Evolutionary conservation across 2,329 filamentous ascomycete genomes (phyloP), one percentile per base, ranked within the genome.

Genomic region (Penicillium italicum): DNA sequence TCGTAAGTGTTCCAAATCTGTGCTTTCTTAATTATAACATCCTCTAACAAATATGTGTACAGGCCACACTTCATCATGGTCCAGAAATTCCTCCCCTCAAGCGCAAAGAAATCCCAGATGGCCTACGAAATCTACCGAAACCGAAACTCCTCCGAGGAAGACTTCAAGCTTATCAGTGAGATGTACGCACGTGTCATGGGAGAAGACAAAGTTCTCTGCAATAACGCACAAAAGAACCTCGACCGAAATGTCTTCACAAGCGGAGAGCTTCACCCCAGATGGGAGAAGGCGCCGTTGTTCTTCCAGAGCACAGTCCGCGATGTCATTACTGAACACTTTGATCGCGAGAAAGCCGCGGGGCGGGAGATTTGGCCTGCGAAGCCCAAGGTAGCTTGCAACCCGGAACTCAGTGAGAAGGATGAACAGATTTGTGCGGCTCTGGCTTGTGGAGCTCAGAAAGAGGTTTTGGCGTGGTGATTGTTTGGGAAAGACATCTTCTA

Each of bases 1-100:
- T 67, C 68, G 67, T 67, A 56, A 62, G 68, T 67, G 4, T 64
- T 3, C 43, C 10, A 16, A 20, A 4, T 2, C 22, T 9, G 4
- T 33, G 0, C n/a, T 12, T 22, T 11, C 18, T 20, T 7, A 28
- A 22, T 8, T 16, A 14, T 3, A 53, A 1, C 5, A 36, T 20
- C 14, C 8, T 30, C 74, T 81, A 40, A 55, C 50, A 50, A n/a
- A n/a, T n/a, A n/a, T n/a, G n/a, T 14, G 46, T 12, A 41, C 58
- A 82, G 80, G 14, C 78, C 81, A n/a, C 76, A 86, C 70, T 86
- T 86, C 70, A 81, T 87, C 72, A 84, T 85, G 74, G 80, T 86
- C 52, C 83, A 86, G 66, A 77, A 83, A 55, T 85, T 86, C 69
- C 76, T 86, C 12, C 85, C 85, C 12, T 77, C 73, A 45, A 74